Conservation (phyloP, 371 early-diverging fungal species). For the Haplosporangium sp. region DNA sequence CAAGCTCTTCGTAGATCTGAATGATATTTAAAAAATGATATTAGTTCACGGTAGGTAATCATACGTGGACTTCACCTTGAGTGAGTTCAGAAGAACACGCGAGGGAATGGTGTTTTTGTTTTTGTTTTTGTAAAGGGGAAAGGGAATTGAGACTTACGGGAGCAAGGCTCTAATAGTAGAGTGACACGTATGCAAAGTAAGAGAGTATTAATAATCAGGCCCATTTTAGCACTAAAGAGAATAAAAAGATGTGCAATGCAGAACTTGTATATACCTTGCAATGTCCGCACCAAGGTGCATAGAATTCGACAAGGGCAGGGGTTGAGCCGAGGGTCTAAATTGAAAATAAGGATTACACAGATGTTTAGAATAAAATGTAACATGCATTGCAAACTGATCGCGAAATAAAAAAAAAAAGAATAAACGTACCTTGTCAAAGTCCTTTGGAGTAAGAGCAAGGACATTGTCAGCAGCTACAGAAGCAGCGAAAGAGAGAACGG, state of each 20-base stretch:
- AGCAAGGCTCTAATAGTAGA: constrained; percentile 43
- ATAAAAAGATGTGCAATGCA: neutral
- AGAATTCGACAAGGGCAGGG: constrained; percentile 84
- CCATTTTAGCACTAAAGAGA: neutral
- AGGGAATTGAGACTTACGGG: constrained; percentile 38
- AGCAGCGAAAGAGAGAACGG: constrained; percentile 36
- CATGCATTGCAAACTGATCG: too few relatives aligned
- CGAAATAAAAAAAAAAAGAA: neutral
- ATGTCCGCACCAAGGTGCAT: constrained; percentile 97
- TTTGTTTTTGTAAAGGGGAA: too few relatives aligned
- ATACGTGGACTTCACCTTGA: neutral
- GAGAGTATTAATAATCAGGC: constrained; percentile 26
- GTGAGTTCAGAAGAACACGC: neutral
- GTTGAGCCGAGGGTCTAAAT: constrained; percentile 42
- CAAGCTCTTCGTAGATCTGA: constrained; percentile 83
- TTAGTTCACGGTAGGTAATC: neutral
- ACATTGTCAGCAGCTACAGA: constrained; percentile 44
- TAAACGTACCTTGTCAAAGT: constrained; percentile 46
- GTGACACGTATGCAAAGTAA: constrained; percentile 13
- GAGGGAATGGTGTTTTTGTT: too few relatives aligned
- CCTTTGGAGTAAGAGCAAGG: constrained; percentile 40
- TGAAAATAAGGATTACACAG: neutral
- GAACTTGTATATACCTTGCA: constrained; percentile 72
- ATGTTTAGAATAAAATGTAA: neutral
- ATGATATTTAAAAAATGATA: neutral